Evolutionary conservation across 768 basidiomycete genomes (phyloP).

Genomic region (Amanita pallidorosea): DNA sequence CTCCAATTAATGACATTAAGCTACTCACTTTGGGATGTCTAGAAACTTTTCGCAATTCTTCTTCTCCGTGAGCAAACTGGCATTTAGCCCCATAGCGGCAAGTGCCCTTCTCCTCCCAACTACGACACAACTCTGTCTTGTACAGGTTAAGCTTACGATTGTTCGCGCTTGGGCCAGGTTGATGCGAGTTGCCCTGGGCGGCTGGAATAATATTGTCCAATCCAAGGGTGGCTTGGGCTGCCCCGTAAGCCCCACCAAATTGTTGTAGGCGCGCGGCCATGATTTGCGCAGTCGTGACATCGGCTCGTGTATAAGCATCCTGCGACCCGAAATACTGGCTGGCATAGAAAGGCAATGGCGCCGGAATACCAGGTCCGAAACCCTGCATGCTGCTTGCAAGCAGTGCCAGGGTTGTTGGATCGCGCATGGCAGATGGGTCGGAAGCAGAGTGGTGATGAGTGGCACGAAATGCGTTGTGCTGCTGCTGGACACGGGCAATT

Average conservation of each 20-base stretch:
- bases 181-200: conserved; percentile 32
- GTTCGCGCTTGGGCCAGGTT: conserved; percentile 76
- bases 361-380: conserved; percentile 46
- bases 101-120: conserved; percentile 86
- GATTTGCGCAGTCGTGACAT: conserved; percentile 41
- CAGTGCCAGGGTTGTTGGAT: conserved; percentile 56
- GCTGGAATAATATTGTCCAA: conserved; percentile 19
- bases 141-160: conserved; percentile 86
- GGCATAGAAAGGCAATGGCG: conserved; percentile 27
- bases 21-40: conserved; percentile 76
- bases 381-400: conserved; percentile 46
- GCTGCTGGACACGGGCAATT: conserved; percentile 70
- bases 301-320: conserved; percentile 43
- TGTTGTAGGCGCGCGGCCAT: conserved; percentile 59
- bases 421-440: conserved; percentile 69
- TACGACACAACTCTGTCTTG: conserved; percentile 84
- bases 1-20: conserved; percentile 1
- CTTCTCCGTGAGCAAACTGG: conserved; percentile 89
- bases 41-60: conserved; percentile 74
- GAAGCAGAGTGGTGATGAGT: conserved; percentile 79
- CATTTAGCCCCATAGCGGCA: conserved; percentile 85
- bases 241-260: conserved; percentile 42
- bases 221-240: conserved; percentile 18
- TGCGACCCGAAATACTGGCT: conserved; percentile 59
- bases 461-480: conserved; percentile 61